Percentiles rank a stretch among this genome's conserved stretches.
phyloP scores from a whole-genome alignment of 805 yeast genomes.

The Wickerhamomyces bovis region DNA sequence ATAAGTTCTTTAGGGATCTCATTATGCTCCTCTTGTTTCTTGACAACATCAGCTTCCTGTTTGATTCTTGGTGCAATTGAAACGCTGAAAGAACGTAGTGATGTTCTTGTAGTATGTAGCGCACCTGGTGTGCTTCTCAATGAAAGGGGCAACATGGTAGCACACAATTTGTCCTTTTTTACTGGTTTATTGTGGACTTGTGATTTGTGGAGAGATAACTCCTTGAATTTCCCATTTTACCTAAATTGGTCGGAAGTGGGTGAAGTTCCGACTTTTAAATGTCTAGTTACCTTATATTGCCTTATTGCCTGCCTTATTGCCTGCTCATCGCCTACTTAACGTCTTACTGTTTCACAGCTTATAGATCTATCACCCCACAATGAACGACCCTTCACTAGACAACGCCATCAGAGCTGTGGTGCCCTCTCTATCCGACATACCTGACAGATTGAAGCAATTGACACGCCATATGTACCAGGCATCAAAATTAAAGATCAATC shows the following conservation, averaged over 20 bases:
- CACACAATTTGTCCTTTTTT: too few species aligned
- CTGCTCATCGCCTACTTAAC: too few species aligned
- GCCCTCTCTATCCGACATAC: slow-evolving; percentile 41
- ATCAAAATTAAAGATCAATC: slow-evolving; percentile 41
- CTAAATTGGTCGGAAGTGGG: not conserved
- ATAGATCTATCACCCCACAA: not conserved
- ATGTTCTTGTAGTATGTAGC: not conserved
- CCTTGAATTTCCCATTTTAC: not conserved
- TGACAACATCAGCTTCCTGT: slow-evolving; percentile 8
- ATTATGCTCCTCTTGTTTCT: slow-evolving; percentile 20
- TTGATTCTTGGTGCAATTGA: not conserved
- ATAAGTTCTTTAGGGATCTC: slow-evolving; percentile 48
- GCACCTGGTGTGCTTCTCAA: not conserved
- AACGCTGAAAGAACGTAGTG: not conserved
- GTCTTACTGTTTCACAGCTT: not conserved
- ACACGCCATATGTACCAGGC: slow-evolving; percentile 35
- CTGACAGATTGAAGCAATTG: slow-evolving; percentile 30
- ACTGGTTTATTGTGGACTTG: not conserved
- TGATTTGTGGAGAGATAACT: not conserved
- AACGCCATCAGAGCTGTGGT: slow-evolving; percentile 42
- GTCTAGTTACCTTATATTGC: too few species aligned
- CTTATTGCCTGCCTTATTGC: too few species aligned
- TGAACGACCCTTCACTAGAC: slow-evolving; percentile 8
- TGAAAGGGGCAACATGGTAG: not conserved
- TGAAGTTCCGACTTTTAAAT: not conserved